Percentiles rank a stretch among this genome's conserved stretches.
Conservation (phyloP, 1,139 yeast species). For the Nakaseomyces bracarensis region DNA sequence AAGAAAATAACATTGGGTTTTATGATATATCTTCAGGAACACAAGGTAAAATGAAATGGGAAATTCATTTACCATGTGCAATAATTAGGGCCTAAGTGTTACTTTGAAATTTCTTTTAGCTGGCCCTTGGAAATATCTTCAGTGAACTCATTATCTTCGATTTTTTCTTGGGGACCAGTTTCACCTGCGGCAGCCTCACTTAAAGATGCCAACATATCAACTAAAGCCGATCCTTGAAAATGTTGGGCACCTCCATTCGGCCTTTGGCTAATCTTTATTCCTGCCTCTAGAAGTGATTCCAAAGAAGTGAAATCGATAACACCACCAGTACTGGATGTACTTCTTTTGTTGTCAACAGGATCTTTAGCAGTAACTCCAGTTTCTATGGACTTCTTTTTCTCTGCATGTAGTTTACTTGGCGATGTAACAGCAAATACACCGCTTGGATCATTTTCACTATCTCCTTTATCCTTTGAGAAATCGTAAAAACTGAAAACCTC, state of each 20-base stretch:
- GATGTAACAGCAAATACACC: constrained; percentile 24
- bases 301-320: constrained; percentile 24
- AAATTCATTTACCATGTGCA: no score
- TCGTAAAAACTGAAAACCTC: constrained; percentile 32
- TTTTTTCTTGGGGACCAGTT: constrained; percentile 27
- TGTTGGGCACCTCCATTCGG: constrained; percentile 14
- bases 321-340: constrained; percentile 9
- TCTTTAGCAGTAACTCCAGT: background rate
- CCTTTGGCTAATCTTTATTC: constrained; percentile 27
- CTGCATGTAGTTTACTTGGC: constrained; percentile 14
- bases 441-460: constrained; percentile 28
- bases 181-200: constrained; percentile 33
- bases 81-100: no score
- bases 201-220: constrained; percentile 31
- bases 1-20: no score
- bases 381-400: constrained; percentile 8
- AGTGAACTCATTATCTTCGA: constrained; percentile 28
- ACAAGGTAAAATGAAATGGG: no score
- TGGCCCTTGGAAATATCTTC: background rate
- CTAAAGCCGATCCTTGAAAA: constrained; percentile 29
- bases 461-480: constrained; percentile 29
- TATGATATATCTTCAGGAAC: no score
- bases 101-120: background rate
- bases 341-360: background rate
- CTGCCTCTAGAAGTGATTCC: constrained; percentile 29